Evolutionary conservation across 2,329 filamentous ascomycete genomes (phyloP), one percentile per base, ranked within the genome.

Genomic region (Colletotrichum theobromicola): DNA sequence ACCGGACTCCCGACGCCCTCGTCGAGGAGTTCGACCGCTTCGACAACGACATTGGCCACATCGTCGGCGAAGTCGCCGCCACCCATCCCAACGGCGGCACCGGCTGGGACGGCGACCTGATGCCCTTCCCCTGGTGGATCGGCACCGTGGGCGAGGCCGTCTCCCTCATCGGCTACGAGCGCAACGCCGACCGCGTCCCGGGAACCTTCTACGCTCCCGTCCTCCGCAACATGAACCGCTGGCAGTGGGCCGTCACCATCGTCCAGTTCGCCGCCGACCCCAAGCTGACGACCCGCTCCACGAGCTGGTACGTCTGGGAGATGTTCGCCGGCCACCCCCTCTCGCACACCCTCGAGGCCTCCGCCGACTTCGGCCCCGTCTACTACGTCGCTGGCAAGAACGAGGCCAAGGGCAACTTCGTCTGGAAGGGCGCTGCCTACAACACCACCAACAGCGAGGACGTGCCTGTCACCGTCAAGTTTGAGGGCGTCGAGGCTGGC

Each of bases 121-220:
- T 84, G 77, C 80, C 83, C 42, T 90, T 85, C 76, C 89, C 87
- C 1, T 90, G 87, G 85, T 90, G 89, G 90, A 89, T 90, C 64
- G 91, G 90, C 30, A 85, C 89, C 10, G 90, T 94, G 4, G 88
- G 88, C 16, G 92, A 94, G 80, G 92, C 91, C 28, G 86, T 94
- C n/a, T 92, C 89, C 70, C 84, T 93, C 18, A 86, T 94, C 75
- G 90, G 91, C 21, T 90, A 90, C 34, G 92, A 94, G 85, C 87
- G 92, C 70, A 94, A 94, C 81, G 86, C 87, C 5, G 90, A 93
- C 77, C 86, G 88, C 24, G 87, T 93, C 58, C 86, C 87, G 3
- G 89, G 89, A 8, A 87, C 88, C 1, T 84, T 87, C 67, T 90
- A 90, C 83, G 86, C 87, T 0, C 87, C 87, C 2, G 84, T 87